A percentile compares a stretch with the other conserved stretches of the same genome.
Evolutionary conservation across 306 rosid genomes (phyloP).

Genomic region (Sicyos edulis): DNA sequence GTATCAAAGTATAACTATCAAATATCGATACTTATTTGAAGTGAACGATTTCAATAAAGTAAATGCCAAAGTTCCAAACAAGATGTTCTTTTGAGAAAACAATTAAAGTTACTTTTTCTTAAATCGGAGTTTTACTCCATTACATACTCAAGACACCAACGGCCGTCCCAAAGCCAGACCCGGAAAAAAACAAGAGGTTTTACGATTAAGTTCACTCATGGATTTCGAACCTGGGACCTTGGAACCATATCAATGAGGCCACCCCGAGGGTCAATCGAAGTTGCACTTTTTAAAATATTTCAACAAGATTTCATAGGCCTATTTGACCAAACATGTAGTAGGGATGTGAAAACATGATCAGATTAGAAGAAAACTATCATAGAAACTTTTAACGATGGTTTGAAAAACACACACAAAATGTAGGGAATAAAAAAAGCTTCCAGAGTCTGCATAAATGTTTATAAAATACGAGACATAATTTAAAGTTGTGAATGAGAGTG

Average conservation of each 20-base stretch:
- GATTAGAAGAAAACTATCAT: constrained; percentile 4
- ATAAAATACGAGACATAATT: background rate
- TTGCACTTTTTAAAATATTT: background rate
- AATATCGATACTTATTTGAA: background rate
- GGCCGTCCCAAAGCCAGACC: no score
- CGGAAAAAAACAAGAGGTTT: no score
- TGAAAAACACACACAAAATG: background rate
- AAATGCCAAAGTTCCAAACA: background rate
- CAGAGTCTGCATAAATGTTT: background rate
- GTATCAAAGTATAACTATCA: background rate
- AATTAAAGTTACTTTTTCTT: no score
- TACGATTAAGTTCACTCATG: no score
- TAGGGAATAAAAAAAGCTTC: background rate
- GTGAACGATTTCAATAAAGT: background rate
- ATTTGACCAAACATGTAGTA: background rate
- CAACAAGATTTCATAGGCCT: no score
- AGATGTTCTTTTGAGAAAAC: background rate
- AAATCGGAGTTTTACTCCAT: no score
- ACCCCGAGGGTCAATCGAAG: no score
- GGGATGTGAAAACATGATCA: background rate
- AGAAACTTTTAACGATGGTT: background rate
- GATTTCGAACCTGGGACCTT: no score
- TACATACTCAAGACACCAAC: no score
- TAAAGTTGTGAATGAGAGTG: background rate
- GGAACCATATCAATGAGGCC: no score